Percentiles rank a stretch among this genome's conserved stretches.
These are phyloP conservation scores for Kwoniella shivajii DNA, from an alignment of 1,284 basidiomycete genomes.

Conservation along the genomic window DNA sequence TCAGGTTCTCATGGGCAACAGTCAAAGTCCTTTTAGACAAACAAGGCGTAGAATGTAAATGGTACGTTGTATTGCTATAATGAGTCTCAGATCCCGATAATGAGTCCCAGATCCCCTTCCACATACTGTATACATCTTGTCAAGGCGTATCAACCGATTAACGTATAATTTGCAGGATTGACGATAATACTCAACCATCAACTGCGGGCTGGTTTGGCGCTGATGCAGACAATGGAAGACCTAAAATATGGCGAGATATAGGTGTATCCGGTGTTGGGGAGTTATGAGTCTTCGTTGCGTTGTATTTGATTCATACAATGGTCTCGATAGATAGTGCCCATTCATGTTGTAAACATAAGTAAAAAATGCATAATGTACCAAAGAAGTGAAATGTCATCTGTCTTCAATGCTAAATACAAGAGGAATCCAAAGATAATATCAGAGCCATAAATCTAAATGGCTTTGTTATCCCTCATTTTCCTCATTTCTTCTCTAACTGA, in stretches of 20 bases:
- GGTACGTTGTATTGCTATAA: slow-evolving; percentile 59
- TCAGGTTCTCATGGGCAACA: slow-evolving; percentile 94
- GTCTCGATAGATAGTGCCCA: too few species aligned
- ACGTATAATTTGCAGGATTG: slow-evolving; percentile 61
- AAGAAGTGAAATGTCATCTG: not conserved
- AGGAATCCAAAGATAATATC: not conserved
- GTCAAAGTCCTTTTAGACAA: slow-evolving; percentile 85
- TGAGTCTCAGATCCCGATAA: too few species aligned
- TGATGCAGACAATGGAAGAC: slow-evolving; percentile 67
- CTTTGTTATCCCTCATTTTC: slow-evolving; percentile 47
- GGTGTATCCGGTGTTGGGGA: slow-evolving; percentile 67
- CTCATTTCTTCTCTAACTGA: slow-evolving; percentile 47
- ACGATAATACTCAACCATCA: slow-evolving; percentile 71
- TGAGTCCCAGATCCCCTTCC: too few species aligned
- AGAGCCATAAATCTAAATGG: slow-evolving; percentile 3
- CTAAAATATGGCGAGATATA: slow-evolving; percentile 71
- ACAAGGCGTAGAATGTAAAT: slow-evolving; percentile 72
- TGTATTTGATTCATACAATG: not conserved
- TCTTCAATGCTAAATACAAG: not conserved
- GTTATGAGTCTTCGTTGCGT: slow-evolving; percentile 33
- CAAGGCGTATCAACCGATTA: too few species aligned
- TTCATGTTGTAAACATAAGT: too few species aligned
- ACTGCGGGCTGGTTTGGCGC: slow-evolving; percentile 72
- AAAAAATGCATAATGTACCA: too few species aligned
- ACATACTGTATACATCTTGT: too few species aligned